These are phyloP conservation scores for Inga oerstediana DNA, from an alignment of 306 rosid species.

Conservation along the genomic window DNA sequence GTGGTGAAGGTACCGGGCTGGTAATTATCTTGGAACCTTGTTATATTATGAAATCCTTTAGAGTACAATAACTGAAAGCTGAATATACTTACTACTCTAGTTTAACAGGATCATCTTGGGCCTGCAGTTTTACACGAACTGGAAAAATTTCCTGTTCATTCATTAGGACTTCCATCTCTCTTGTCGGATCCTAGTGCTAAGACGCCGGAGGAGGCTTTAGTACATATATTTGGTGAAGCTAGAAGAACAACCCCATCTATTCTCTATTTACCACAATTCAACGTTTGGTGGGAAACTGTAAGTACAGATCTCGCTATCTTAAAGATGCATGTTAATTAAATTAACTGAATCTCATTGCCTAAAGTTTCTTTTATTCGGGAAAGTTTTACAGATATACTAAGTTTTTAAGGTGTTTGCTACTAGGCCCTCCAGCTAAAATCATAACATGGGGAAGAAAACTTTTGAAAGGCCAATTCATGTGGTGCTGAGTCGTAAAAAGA, in stretches of 20 bases:
- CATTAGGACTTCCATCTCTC: constrained; percentile 91
- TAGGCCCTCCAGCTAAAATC: neutral
- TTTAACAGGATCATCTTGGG: constrained; percentile 99
- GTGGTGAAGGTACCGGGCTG: constrained; percentile 96
- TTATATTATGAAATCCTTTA: constrained; percentile 31
- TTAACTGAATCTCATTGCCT: constrained; percentile 22
- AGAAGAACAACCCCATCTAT: constrained; percentile 94
- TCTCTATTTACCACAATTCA: constrained; percentile 89
- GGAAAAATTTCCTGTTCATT: constrained; percentile 97
- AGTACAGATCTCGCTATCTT: constrained; percentile 42
- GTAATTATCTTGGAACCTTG: constrained; percentile 66
- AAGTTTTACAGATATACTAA: neutral
- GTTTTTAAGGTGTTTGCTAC: neutral
- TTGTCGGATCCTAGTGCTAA: constrained; percentile 99
- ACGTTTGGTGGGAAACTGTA: constrained; percentile 98
- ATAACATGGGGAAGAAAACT: neutral
- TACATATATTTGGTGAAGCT: constrained; percentile 97
- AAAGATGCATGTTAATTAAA: constrained; percentile 22
- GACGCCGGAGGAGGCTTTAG: constrained; percentile 96
- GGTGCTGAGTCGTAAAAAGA: neutral
- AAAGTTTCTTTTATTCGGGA: neutral
- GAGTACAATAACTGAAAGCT: constrained; percentile 45
- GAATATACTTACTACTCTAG: constrained; percentile 96
- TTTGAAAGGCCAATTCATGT: neutral
- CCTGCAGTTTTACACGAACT: constrained; percentile 96